A percentile compares a stretch with the other conserved stretches of the same genome.
phyloP scores from a whole-genome alignment of 202 grass and related monocot species.

The Musa balbisiana region DNA sequence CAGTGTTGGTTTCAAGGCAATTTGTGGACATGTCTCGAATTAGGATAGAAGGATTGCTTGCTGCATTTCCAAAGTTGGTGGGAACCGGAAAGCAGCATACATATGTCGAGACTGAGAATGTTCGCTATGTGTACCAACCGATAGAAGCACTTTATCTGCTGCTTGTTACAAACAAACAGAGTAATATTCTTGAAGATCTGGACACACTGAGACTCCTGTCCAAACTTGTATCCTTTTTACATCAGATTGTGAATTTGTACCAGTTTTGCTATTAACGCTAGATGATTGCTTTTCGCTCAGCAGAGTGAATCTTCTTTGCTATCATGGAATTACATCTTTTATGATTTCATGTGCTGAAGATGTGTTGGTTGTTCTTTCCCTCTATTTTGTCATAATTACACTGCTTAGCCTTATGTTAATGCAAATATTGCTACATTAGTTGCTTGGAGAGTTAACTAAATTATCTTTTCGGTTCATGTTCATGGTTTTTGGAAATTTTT shows the following conservation, averaged over 20 bases:
- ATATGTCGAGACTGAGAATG: conserved; percentile 75
- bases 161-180: conserved; percentile 88
- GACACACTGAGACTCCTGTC: conserved; percentile 71
- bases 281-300: neutral
- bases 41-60: conserved; percentile 77
- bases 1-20: conserved; percentile 73
- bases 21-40: conserved; percentile 78
- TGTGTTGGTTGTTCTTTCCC: no score
- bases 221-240: conserved; percentile 52
- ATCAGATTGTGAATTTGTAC: neutral
- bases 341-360: no score
- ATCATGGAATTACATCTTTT: no score
- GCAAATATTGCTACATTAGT: no score
- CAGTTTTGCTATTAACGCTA: neutral
- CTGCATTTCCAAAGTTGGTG: conserved; percentile 80
- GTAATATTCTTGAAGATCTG: conserved; percentile 89
- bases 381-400: no score
- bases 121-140: conserved; percentile 72
- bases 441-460: no score
- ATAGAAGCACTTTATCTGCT: conserved; percentile 72
- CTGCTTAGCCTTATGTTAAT: no score
- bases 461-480: neutral
- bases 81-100: conserved; percentile 77
- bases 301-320: neutral
- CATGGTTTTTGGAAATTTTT: neutral